These are phyloP conservation scores for Pyricularia sp. DNA, from an alignment of 2,329 filamentous ascomycete genomes.

Conservation along the genomic window DNA sequence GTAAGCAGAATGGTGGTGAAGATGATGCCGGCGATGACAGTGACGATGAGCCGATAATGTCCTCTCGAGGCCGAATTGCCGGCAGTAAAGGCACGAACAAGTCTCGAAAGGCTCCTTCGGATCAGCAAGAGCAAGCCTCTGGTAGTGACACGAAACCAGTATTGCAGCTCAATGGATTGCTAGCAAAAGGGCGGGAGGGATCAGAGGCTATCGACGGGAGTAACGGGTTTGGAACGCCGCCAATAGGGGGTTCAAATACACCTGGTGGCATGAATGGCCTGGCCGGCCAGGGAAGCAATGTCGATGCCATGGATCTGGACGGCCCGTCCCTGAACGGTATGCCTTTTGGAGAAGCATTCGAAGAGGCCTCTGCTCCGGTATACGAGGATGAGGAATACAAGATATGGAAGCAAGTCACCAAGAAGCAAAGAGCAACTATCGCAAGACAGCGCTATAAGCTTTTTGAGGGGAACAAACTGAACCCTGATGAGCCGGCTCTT, in stretches of 20 bases:
- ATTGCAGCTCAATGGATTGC: slow-evolving; percentile 51
- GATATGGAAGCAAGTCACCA: slow-evolving; percentile 97
- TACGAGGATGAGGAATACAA: slow-evolving; percentile 93
- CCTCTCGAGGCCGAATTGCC: slow-evolving; percentile 81
- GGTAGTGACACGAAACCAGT: slow-evolving; percentile 61
- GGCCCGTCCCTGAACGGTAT: slow-evolving; percentile 57
- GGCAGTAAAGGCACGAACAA: slow-evolving; percentile 68
- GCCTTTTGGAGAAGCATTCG: slow-evolving; percentile 48
- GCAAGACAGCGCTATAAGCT: slow-evolving; percentile 77
- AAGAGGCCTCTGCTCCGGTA: slow-evolving; percentile 56
- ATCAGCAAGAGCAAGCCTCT: slow-evolving; percentile 68
- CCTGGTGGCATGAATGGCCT: slow-evolving; percentile 59
- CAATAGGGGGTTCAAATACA: slow-evolving; percentile 62
- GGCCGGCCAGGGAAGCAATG: slow-evolving; percentile 57
- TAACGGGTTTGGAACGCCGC: slow-evolving; percentile 78
- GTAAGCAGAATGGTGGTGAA: slow-evolving; percentile 75
- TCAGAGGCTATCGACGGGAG: slow-evolving; percentile 71
- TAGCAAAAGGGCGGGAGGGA: slow-evolving; percentile 51
- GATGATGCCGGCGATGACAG: slow-evolving; percentile 80
- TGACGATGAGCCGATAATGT: slow-evolving; percentile 97
- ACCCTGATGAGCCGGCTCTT: slow-evolving; percentile 76
- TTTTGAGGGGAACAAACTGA: slow-evolving; percentile 74
- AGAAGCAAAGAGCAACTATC: slow-evolving; percentile 79
- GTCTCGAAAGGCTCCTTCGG: slow-evolving; percentile 59
- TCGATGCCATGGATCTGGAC: slow-evolving; percentile 80